Percentiles rank a stretch among this genome's conserved stretches.
phyloP scores from a whole-genome alignment of 345 rosid genomes.

The Gossypium turneri region DNA sequence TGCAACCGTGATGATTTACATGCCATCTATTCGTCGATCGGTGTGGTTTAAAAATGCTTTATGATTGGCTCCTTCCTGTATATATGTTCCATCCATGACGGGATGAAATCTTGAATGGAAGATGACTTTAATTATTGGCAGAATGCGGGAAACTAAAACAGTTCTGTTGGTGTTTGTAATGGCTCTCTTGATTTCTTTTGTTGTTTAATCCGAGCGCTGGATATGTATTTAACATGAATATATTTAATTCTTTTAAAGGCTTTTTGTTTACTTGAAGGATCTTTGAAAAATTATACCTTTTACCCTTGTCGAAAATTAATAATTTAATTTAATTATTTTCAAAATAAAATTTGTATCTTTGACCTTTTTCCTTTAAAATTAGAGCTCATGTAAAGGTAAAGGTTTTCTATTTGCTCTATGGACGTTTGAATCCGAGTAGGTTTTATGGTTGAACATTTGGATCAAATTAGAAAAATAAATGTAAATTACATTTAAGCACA shows the following conservation, averaged over 20 bases:
- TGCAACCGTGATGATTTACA: constrained; percentile 22
- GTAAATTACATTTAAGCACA: too few species aligned
- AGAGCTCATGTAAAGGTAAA: too few species aligned
- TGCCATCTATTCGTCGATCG: constrained; percentile 1
- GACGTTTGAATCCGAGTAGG: too few species aligned
- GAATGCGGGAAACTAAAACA: not conserved
- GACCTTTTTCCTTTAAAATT: too few species aligned
- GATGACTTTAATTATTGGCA: not conserved
- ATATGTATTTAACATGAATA: not conserved
- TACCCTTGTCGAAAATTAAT: too few species aligned
- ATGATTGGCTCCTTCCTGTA: constrained; percentile 33
- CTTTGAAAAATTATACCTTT: too few species aligned
- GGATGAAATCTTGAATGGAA: not conserved
- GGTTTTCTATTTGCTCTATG: too few species aligned
- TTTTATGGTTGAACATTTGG: too few species aligned
- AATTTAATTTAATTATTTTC: too few species aligned
- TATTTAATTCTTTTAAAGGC: not conserved
- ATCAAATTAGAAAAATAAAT: too few species aligned
- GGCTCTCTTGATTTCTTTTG: not conserved
- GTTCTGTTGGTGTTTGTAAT: not conserved
- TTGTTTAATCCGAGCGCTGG: not conserved
- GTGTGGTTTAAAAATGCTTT: constrained; percentile 21
- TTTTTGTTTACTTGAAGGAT: not conserved
- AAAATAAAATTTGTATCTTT: too few species aligned
- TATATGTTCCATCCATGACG: constrained; percentile 28